Conservation (phyloP, 257 asterid genomes). For the Hygrophila difformis region DNA sequence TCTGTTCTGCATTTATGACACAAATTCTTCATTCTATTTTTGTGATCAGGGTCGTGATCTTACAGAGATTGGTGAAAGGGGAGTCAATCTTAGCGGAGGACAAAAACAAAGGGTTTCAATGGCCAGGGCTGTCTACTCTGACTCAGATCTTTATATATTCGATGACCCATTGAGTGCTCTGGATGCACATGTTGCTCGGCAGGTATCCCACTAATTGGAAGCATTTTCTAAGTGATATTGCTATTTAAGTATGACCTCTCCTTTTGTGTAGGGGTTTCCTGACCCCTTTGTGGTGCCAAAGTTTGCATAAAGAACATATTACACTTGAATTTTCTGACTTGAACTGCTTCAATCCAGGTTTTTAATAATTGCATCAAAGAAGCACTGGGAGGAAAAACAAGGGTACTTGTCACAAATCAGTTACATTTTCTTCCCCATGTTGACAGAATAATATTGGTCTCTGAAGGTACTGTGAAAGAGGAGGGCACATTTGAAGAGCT, state of each 20-base stretch:
- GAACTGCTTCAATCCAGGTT: slow-evolving; percentile 39
- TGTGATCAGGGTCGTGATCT: slow-evolving; percentile 68
- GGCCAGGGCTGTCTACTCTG: slow-evolving; percentile 88
- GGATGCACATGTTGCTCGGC: slow-evolving; percentile 79
- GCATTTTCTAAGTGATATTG: too few species aligned
- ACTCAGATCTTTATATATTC: slow-evolving; percentile 80
- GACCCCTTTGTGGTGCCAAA: slow-evolving; percentile 8
- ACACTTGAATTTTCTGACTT: slow-evolving; percentile 3
- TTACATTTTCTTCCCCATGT: slow-evolving; percentile 82
- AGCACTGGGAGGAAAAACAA: slow-evolving; percentile 65
- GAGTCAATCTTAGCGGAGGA: slow-evolving; percentile 90
- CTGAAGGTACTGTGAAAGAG: slow-evolving; percentile 74
- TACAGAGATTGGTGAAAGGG: slow-evolving; percentile 96
- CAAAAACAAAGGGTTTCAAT: slow-evolving; percentile 92
- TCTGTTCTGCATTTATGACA: slow-evolving; percentile 5
- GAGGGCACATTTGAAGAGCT: slow-evolving; percentile 82
- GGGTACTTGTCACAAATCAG: slow-evolving; percentile 89
- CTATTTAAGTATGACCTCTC: too few species aligned
- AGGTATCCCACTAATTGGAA: slow-evolving; percentile 55
- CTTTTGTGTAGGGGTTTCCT: background rate
- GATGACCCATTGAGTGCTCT: slow-evolving; percentile 93
- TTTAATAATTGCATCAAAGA: slow-evolving; percentile 68
- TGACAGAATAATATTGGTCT: slow-evolving; percentile 62
- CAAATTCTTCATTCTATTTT: slow-evolving; percentile 11
- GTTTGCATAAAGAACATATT: slow-evolving; percentile 5